Evolutionary conservation across 108 stramenopile species (phyloP).

Genomic region (Thalassiosira profunda): DNA sequence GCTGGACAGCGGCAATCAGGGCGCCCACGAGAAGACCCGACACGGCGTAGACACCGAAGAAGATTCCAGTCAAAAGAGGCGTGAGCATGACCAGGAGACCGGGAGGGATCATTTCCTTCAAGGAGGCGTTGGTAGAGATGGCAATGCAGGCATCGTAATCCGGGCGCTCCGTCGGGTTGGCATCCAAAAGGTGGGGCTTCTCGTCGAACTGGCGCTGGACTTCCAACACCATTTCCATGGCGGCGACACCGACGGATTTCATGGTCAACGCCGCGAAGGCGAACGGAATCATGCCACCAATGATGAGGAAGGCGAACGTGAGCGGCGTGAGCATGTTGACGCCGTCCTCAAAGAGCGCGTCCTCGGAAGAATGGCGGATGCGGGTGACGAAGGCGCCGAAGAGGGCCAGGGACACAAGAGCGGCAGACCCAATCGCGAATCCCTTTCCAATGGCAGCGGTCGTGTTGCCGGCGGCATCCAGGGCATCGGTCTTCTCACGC

Average conservation of each 20-base stretch:
- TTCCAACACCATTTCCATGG: conserved; percentile 98
- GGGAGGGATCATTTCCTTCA: conserved; percentile 97
- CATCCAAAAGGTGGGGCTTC: conserved; percentile 91
- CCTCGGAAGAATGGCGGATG: conserved; percentile 81
- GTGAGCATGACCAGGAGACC: conserved; percentile 98
- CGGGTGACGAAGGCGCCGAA: conserved; percentile 98
- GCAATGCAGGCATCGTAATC: conserved; percentile 97
- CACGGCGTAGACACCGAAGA: conserved; percentile 97
- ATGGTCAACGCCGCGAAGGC: conserved; percentile 99
- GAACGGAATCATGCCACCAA: conserved; percentile 99
- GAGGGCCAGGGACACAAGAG: conserved; percentile 97
- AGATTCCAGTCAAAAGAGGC: conserved; percentile 96
- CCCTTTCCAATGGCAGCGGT: conserved; percentile 99
- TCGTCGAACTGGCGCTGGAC: conserved; percentile 98
- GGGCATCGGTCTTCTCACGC: conserved; percentile 98
- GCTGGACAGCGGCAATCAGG: conserved; percentile 92
- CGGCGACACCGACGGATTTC: conserved; percentile 98
- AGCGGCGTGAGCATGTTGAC: conserved; percentile 96
- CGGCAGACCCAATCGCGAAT: conserved; percentile 99
- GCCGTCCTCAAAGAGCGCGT: conserved; percentile 62
- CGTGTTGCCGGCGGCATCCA: conserved; percentile 99
- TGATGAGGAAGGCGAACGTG: conserved; percentile 96
- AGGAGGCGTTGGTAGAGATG: conserved; percentile 96
- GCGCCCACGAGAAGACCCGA: conserved; percentile 96
- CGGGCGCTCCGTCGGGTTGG: conserved; percentile 91